A percentile compares a stretch with the other conserved stretches of the same genome.
These are phyloP conservation scores for Sclerotinia subarctica DNA, from an alignment of 2,329 filamentous ascomycete genomes.

Conservation along the genomic window DNA sequence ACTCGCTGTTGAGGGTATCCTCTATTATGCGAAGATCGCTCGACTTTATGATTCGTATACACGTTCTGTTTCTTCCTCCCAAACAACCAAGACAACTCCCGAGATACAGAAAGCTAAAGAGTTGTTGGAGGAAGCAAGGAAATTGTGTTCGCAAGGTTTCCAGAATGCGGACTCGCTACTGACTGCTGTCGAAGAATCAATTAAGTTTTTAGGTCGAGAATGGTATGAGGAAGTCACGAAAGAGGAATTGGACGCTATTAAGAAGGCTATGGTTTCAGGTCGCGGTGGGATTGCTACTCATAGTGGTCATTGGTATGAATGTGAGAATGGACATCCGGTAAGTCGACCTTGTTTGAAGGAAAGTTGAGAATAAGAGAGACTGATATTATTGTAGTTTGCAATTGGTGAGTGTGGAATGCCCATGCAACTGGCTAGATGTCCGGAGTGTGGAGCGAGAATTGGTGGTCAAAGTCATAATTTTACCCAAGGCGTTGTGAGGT, in stretches of 20 bases:
- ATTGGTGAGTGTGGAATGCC: constrained; percentile 65
- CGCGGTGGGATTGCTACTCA: constrained; percentile 41
- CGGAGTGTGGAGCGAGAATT: constrained; percentile 56
- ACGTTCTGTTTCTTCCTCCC: not conserved
- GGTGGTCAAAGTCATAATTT: constrained; percentile 52
- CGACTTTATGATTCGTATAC: constrained; percentile 31
- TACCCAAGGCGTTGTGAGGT: constrained; percentile 50
- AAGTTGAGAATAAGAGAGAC: not conserved
- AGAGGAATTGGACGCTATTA: constrained; percentile 46
- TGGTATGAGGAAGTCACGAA: constrained; percentile 44
- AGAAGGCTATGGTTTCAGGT: constrained; percentile 47
- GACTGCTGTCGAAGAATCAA: constrained; percentile 34
- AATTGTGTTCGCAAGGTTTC: constrained; percentile 40
- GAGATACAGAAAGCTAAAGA: constrained; percentile 19
- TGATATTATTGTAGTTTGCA: constrained; percentile 45
- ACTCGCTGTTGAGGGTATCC: constrained; percentile 39
- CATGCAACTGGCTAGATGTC: constrained; percentile 58
- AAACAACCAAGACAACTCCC: not conserved
- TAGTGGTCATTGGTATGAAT: constrained; percentile 60
- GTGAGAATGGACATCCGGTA: constrained; percentile 48
- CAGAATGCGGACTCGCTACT: constrained; percentile 33
- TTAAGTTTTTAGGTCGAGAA: constrained; percentile 37
- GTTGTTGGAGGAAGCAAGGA: constrained; percentile 36
- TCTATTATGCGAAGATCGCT: constrained; percentile 39
- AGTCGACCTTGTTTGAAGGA: constrained; percentile 8